A percentile compares a stretch with the other conserved stretches of the same genome.
Evolutionary conservation across 1,284 basidiomycete species (phyloP).

Genomic region (Cryptococcus maquisensis): DNA sequence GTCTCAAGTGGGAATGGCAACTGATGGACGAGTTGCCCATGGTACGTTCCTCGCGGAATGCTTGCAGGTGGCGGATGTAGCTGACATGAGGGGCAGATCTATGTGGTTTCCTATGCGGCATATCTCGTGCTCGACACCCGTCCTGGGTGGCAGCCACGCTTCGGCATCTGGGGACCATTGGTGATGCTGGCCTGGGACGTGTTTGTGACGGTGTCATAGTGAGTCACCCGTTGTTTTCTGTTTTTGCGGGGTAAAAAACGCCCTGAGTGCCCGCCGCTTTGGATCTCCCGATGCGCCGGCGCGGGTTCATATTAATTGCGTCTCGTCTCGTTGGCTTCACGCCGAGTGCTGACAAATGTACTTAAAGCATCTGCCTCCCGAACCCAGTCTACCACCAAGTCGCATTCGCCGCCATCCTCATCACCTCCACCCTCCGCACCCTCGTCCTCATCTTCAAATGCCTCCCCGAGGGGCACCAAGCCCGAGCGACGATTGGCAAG

Average conservation of each 20-base stretch:
- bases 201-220: conserved; percentile 49
- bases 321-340: background rate
- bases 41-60: conserved; percentile 27
- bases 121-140: conserved; percentile 43
- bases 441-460: conserved; percentile 29
- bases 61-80: background rate
- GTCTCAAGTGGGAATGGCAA: conserved; percentile 48
- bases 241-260: background rate
- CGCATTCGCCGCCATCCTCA: conserved; percentile 51
- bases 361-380: conserved; percentile 47
- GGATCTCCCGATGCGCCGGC: background rate
- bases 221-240: conserved; percentile 13
- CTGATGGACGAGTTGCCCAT: conserved; percentile 50
- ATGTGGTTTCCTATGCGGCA: conserved; percentile 40
- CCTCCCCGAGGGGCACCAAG: conserved; percentile 25
- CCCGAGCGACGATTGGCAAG: conserved; percentile 24
- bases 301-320: background rate
- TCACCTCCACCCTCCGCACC: conserved; percentile 33
- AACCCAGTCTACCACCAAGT: conserved; percentile 56
- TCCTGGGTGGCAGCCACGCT: conserved; percentile 34
- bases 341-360: background rate
- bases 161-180: conserved; percentile 31
- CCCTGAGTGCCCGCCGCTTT: background rate
- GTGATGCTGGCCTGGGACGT: conserved; percentile 34
- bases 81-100: conserved; percentile 32